Base-by-base conservation (phyloP, 371 early-diverging fungal genomes). In the Paraphysoderma sedebokerense region DNA sequence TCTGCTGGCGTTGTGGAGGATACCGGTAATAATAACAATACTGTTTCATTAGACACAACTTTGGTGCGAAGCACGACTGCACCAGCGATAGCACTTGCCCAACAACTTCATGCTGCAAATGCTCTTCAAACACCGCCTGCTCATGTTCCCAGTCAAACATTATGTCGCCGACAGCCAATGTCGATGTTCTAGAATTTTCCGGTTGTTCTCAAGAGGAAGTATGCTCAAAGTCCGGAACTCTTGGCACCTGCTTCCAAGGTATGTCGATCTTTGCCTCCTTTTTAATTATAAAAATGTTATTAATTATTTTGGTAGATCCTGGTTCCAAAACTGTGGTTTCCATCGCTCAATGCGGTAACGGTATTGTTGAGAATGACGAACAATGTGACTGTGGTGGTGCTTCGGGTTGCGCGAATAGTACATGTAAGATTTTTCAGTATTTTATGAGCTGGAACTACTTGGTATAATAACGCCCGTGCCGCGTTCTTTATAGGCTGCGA, bases 21-120 rank as follows among this genome's bases (percentile, higher is more conserved):
- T n/a, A n/a, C n/a, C n/a, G n/a, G n/a, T n/a, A n/a, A n/a, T n/a
- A n/a, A n/a, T n/a, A n/a, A n/a, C n/a, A n/a, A n/a, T n/a, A 11
- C 12, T 41, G 19, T 11, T 41, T 24, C 36, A 15, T 35, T 11
- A 12, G 19, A 1, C 44, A 34, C 24, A 46, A 46, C 4, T 44
- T 50, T 3, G 50, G 41, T n/a, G 51, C 51, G 13, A 50, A 19
- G 7, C 51, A 51, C 30, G 51, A 51, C 51, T 51, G 51, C 29
- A 34, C 3, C 5, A 8, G 12, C 11, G n/a, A 8, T 5, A 15
- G 23, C 1, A 23, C 38, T 20, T 23, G 32, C 27, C 12, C 30
- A 28, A 11, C 36, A 17, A 5, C 20, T 9, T n/a, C 17, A 30
- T 32, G 28, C 44, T 44, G 31, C 38, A 20, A 31, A 7, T 20